phyloP scores from a whole-genome alignment of 257 asterid genomes.

The Mitragyna speciosa region DNA sequence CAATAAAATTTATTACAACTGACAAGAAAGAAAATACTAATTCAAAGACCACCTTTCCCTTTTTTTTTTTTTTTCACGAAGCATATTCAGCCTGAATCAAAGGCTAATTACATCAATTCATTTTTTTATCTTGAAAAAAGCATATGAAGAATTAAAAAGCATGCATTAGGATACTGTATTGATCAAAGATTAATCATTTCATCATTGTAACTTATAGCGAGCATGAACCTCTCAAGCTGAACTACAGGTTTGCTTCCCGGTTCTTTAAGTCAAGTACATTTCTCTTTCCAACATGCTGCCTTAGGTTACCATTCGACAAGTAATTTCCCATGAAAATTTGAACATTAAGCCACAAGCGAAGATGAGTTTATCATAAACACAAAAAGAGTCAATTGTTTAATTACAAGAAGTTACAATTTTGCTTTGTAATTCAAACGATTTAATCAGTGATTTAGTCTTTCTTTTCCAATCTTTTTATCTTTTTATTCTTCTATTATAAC shows the following conservation, averaged over 20 bases:
- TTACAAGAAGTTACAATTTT: background rate
- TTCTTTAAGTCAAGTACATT: background rate
- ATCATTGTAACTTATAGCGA: background rate
- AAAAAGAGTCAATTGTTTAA: background rate
- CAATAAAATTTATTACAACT: too few species aligned
- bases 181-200: too few species aligned
- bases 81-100: too few species aligned
- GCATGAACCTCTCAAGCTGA: background rate
- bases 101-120: too few species aligned
- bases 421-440: background rate
- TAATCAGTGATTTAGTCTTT: background rate
- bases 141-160: too few species aligned
- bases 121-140: too few species aligned
- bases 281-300: background rate
- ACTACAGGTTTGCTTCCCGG: background rate
- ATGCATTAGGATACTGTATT: too few species aligned
- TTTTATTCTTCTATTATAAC: background rate
- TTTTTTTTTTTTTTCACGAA: too few species aligned
- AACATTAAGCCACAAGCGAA: background rate
- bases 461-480: background rate
- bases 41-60: too few species aligned
- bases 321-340: background rate
- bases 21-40: too few species aligned
- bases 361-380: background rate
- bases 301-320: background rate